Evolutionary conservation across 306 rosid genomes (phyloP).

Genomic region (Heteromeles arbutifolia): DNA sequence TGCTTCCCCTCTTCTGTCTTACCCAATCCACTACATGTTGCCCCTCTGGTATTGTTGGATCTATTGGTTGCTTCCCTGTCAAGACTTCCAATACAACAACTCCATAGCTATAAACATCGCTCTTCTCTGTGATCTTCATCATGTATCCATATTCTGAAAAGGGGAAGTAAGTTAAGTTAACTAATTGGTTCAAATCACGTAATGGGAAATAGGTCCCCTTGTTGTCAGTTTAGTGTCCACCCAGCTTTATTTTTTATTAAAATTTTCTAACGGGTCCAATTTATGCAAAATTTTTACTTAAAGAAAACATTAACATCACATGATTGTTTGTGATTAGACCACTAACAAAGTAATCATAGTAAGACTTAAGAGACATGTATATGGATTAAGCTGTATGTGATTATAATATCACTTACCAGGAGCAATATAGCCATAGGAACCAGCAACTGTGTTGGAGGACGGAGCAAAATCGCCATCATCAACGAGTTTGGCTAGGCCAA

Average conservation of each 20-base stretch:
- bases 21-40: conserved; percentile 93
- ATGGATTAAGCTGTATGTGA: background rate
- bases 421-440: conserved; percentile 97
- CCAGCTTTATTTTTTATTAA: too few relatives aligned
- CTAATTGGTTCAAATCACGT: background rate
- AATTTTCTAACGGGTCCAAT: background rate
- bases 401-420: conserved; percentile 52
- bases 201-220: background rate
- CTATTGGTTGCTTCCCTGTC: conserved; percentile 94
- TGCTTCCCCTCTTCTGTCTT: conserved; percentile 47
- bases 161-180: conserved; percentile 9
- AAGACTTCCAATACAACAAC: conserved; percentile 74
- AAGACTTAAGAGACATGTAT: background rate
- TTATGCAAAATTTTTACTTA: background rate
- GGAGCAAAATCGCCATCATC: conserved; percentile 72
- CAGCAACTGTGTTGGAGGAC: conserved; percentile 88
- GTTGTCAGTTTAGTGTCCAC: background rate
- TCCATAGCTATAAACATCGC: conserved; percentile 83
- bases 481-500: conserved; percentile 89
- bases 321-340: background rate
- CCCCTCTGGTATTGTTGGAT: conserved; percentile 92
- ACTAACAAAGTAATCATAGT: background rate
- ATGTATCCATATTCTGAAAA: conserved; percentile 81
- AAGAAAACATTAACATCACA: background rate
- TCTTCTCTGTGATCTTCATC: conserved; percentile 77